These are phyloP conservation scores for Lactarius akahatsu DNA, from an alignment of 768 basidiomycete genomes.

Conservation along the genomic window DNA sequence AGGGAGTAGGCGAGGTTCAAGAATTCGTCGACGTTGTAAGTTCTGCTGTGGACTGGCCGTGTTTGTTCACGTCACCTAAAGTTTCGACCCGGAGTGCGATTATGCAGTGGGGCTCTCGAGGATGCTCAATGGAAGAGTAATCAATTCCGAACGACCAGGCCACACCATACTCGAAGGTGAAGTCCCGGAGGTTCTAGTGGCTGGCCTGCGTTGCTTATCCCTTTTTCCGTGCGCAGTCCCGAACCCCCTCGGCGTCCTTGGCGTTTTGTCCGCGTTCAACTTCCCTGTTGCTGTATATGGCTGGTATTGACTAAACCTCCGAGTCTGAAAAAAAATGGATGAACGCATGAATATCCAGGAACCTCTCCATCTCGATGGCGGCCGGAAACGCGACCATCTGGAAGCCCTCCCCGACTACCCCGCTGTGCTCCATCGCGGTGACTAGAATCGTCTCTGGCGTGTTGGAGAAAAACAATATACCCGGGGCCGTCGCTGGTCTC, in stretches of 20 bases:
- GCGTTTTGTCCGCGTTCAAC: conserved; percentile 88
- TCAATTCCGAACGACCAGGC: conserved; percentile 86
- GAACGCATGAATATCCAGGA: conserved; percentile 51
- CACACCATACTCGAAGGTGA: conserved; percentile 88
- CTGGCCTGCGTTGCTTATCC: background rate
- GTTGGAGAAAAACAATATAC: conserved; percentile 77
- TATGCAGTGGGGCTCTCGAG: conserved; percentile 91
- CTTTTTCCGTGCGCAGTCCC: conserved; percentile 55
- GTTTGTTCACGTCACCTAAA: background rate
- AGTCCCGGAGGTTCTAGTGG: background rate
- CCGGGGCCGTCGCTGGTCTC: conserved; percentile 80
- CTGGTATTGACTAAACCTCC: conserved; percentile 50
- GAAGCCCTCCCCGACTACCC: conserved; percentile 92
- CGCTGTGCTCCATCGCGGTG: conserved; percentile 87
- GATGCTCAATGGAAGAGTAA: conserved; percentile 89
- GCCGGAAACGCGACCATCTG: conserved; percentile 93
- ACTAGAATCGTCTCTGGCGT: conserved; percentile 81
- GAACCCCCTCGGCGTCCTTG: conserved; percentile 78
- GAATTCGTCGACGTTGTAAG: conserved; percentile 93
- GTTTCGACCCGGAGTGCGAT: conserved; percentile 62
- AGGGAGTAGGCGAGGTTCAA: conserved; percentile 91
- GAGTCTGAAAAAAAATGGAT: conserved; percentile 14
- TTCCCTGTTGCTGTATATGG: conserved; percentile 95
- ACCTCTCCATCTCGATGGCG: conserved; percentile 81
- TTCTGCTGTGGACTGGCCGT: conserved; percentile 20